Percentiles rank a stretch among this genome's conserved stretches.
Evolutionary conservation across 2,329 filamentous ascomycete genomes (phyloP).

Genomic region (Fusarium chaquense): DNA sequence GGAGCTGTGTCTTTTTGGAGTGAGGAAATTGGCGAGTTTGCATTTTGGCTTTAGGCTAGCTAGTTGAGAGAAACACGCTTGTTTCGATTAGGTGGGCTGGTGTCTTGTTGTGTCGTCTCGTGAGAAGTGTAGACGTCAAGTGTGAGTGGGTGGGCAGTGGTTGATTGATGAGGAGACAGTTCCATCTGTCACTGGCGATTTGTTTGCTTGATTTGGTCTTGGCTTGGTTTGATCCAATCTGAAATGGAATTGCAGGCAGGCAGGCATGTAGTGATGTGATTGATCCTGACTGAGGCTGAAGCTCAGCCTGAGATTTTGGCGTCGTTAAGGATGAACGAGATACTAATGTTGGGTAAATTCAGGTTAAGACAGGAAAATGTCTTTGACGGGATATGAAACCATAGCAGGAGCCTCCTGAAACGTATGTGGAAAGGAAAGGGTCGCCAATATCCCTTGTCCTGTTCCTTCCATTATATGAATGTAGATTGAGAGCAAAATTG

Average conservation of each 20-base stretch:
- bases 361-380: constrained; percentile 17
- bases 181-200: neutral
- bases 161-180: constrained; percentile 1
- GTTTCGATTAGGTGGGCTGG: constrained; percentile 34
- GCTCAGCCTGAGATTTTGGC: constrained; percentile 10
- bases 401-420: constrained; percentile 24
- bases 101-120: constrained; percentile 36
- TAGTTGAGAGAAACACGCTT: constrained; percentile 38
- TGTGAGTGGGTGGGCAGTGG: constrained; percentile 30
- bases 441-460: constrained; percentile 18
- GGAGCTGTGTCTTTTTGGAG: constrained; percentile 22
- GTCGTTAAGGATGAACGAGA: constrained; percentile 14
- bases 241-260: neutral
- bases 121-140: constrained; percentile 32
- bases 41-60: constrained; percentile 38
- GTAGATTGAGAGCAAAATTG: neutral
- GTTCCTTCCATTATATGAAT: constrained; percentile 7
- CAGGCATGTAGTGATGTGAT: constrained; percentile 6
- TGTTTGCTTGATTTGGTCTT: constrained; percentile 8
- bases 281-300: constrained; percentile 5
- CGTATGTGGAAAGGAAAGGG: constrained; percentile 18
- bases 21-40: constrained; percentile 28
- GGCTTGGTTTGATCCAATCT: neutral
- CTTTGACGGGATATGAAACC: constrained; percentile 33
- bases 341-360: neutral